Evolutionary conservation across 352 stramenopile genomes (phyloP).

Genomic region (Phytophthora agathidicida): DNA sequence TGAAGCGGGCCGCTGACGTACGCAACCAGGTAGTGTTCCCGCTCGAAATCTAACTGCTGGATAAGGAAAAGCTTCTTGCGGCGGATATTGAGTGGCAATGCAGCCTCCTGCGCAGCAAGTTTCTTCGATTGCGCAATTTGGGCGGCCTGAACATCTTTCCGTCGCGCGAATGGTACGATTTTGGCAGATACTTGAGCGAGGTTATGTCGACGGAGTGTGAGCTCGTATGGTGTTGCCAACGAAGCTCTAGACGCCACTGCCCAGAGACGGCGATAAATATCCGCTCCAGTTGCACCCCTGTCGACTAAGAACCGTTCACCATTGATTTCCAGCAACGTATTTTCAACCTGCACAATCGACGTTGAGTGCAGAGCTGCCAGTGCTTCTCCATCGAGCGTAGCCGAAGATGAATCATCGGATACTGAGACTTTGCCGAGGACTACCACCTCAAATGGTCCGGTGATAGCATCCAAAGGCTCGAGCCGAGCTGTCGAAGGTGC

Average conservation of each 20-base stretch:
- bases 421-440: slow-evolving; percentile 33
- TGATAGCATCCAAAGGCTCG: slow-evolving; percentile 23
- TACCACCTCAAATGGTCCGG: slow-evolving; percentile 38
- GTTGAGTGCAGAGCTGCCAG: slow-evolving; percentile 37
- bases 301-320: slow-evolving; percentile 41
- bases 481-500: slow-evolving; percentile 5
- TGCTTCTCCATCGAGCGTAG: slow-evolving; percentile 27
- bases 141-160: slow-evolving; percentile 56
- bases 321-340: slow-evolving; percentile 58
- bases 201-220: slow-evolving; percentile 67
- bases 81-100: slow-evolving; percentile 33
- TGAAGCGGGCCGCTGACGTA: slow-evolving; percentile 53
- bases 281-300: slow-evolving; percentile 24
- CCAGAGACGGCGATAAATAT: slow-evolving; percentile 38
- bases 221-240: slow-evolving; percentile 49
- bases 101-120: slow-evolving; percentile 45
- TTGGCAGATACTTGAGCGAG: slow-evolving; percentile 49
- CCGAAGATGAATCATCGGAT: not conserved
- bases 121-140: slow-evolving; percentile 50
- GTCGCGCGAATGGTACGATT: slow-evolving; percentile 64
- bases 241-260: slow-evolving; percentile 35
- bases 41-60: slow-evolving; percentile 67
- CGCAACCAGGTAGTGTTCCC: slow-evolving; percentile 54
- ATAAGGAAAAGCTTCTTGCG: slow-evolving; percentile 64
- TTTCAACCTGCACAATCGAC: slow-evolving; percentile 44